Conservation (phyloP, 2,329 filamentous ascomycete genomes). For the Ophiosphaerella korrae region DNA sequence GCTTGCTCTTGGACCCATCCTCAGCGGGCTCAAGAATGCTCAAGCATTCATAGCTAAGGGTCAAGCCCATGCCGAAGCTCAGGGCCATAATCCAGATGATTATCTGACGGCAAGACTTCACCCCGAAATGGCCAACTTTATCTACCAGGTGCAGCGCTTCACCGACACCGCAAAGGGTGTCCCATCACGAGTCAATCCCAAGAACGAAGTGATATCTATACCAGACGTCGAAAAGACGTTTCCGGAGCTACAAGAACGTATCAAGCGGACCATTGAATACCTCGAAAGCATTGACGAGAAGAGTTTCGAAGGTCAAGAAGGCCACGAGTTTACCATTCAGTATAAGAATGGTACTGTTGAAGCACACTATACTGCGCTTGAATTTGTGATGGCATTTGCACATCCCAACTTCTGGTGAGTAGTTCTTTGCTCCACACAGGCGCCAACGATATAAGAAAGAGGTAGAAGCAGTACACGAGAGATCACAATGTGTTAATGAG, state of each 20-base stretch:
- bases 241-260: constrained; percentile 53
- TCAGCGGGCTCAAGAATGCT: constrained; percentile 52
- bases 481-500: neutral
- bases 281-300: constrained; percentile 52
- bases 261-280: constrained; percentile 55
- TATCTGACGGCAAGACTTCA: constrained; percentile 51
- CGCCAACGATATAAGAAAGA: no score
- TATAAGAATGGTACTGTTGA: constrained; percentile 29
- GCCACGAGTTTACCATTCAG: constrained; percentile 47
- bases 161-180: constrained; percentile 52
- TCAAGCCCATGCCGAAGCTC: constrained; percentile 47
- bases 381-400: constrained; percentile 57
- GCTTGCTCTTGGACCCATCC: constrained; percentile 49
- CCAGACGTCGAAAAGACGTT: constrained; percentile 57
- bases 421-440: neutral
- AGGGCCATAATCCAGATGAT: constrained; percentile 42
- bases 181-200: constrained; percentile 46
- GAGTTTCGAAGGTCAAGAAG: constrained; percentile 52
- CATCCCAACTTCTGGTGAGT: constrained; percentile 62
- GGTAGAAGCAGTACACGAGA: no score
- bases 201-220: constrained; percentile 37
- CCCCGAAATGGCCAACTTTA: constrained; percentile 57
- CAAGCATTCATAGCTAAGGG: constrained; percentile 52
- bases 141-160: constrained; percentile 55
- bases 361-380: constrained; percentile 48